These are phyloP conservation scores for Colletotrichum scovillei DNA, from an alignment of 2,329 filamentous ascomycete species.

Conservation along the genomic window DNA sequence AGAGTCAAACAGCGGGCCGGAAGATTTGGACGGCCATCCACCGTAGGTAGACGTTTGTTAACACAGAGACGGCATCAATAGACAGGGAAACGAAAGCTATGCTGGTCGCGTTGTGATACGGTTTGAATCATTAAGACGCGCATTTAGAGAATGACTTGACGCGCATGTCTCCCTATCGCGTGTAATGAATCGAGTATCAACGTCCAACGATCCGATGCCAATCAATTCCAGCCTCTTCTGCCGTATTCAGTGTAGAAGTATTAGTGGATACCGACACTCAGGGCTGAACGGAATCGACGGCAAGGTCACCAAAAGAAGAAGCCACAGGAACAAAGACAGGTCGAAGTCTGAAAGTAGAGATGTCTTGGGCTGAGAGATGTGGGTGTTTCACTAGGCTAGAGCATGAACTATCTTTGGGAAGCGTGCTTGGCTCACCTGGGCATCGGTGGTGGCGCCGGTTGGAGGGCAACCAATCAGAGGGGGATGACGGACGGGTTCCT, in stretches of 20 bases:
- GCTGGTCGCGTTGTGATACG: not conserved
- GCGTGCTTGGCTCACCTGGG: not conserved
- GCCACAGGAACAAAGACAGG: not conserved
- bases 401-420: not conserved
- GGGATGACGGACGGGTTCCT: constrained; percentile 21
- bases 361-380: not conserved
- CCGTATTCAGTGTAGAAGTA: too few species aligned
- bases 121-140: not conserved
- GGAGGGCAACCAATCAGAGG: constrained; percentile 2
- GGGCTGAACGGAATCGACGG: too few species aligned
- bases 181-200: too few species aligned
- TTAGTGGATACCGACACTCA: too few species aligned
- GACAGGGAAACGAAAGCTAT: not conserved
- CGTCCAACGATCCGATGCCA: too few species aligned
- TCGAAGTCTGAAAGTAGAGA: too few species aligned
- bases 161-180: too few species aligned
- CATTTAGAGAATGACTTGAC: too few species aligned
- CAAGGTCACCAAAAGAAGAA: too few species aligned
- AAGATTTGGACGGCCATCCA: not conserved
- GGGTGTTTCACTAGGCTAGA: constrained; percentile 17
- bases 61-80: constrained; percentile 23
- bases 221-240: too few species aligned
- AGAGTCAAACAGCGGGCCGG: not conserved
- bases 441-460: constrained; percentile 2
- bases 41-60: not conserved